Conservation (phyloP, 495 filamentous ascomycete species). For the Daldinia bambusicola region DNA sequence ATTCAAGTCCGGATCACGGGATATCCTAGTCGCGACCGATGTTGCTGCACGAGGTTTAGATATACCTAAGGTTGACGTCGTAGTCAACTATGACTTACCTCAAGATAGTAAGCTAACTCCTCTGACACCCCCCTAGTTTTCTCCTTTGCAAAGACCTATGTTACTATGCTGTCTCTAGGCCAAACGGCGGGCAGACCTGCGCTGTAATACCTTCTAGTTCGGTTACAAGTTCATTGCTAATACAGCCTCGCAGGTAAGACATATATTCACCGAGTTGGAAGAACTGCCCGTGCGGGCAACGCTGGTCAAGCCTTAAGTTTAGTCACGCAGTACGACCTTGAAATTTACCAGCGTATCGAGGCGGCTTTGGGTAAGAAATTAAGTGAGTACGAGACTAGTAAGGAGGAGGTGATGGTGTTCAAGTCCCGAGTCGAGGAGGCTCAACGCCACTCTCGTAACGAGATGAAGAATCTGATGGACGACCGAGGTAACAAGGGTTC, state of each 20-base stretch:
- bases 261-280: constrained; percentile 94
- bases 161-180: neutral
- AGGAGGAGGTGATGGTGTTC: constrained; percentile 91
- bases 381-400: constrained; percentile 70
- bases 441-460: constrained; percentile 78
- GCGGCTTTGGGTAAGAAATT: constrained; percentile 80
- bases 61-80: constrained; percentile 89
- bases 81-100: constrained; percentile 88
- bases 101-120: constrained; percentile 57
- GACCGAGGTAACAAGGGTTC: constrained; percentile 74
- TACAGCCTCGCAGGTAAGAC: constrained; percentile 67
- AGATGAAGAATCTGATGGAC: constrained; percentile 87
- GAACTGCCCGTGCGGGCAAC: constrained; percentile 91
- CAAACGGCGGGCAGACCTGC: neutral
- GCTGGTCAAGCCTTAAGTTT: constrained; percentile 83
- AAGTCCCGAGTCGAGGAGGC: constrained; percentile 82
- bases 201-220: neutral
- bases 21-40: constrained; percentile 95
- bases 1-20: constrained; percentile 77
- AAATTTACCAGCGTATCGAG: constrained; percentile 88
- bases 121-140: neutral
- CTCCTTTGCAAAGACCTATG: neutral
- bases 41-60: constrained; percentile 95
- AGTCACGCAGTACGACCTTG: constrained; percentile 92
- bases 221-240: constrained; percentile 7